Base-by-base conservation (phyloP, 2,329 filamentous ascomycete genomes). In the Fusarium sp. region DNA sequence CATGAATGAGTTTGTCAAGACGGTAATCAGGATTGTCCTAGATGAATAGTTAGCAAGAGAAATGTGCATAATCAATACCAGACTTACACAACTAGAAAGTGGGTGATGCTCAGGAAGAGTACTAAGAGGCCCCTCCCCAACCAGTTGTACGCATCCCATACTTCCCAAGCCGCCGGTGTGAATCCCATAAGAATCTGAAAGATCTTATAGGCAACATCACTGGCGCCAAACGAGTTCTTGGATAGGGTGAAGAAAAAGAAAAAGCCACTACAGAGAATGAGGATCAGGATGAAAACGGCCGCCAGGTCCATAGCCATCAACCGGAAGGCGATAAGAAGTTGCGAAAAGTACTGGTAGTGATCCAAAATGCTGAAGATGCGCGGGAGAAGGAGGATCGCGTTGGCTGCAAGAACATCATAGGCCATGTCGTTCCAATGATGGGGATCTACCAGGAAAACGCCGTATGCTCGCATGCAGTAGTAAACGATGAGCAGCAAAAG, bases 1-100 rank as follows among this genome's bases (percentile, higher is more conserved):
- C 93, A 97, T 97, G 84, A 98, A 98, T 0, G 94, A 97, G 80
- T 98, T 98, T 6, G 95, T 97, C 70, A 98, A 83, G n/a, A 98
- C 96, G 0, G 95, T 97, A 76, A 98, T 96, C 36, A 98, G 86
- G 61, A 98, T 97, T 1, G 96, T 98, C 59, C 88, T 90, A 27
- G 3, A 51, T 36, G 17, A 16, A 17, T 49, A 22, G 35, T 74
- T 27, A 71, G 62, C 40, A 61, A 55, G 69, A 36, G 27, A n/a
- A 56, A 33, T 20, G 8, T 27, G 7, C 8, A 33, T 4, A 6
- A 5, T 17, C 2, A 9, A 31, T 31, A 33, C 9, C 36, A 20
- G 17, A 84, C 87, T 80, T 83, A 90, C 85, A 98, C 93, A 35
- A 98, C 92, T 62, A 98, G 88, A 80, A 98, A 98, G 83, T 98